Percentiles rank a stretch among this genome's conserved stretches.
phyloP scores from a whole-genome alignment of 805 yeast species.

The Starmerella ratchasimensis region DNA sequence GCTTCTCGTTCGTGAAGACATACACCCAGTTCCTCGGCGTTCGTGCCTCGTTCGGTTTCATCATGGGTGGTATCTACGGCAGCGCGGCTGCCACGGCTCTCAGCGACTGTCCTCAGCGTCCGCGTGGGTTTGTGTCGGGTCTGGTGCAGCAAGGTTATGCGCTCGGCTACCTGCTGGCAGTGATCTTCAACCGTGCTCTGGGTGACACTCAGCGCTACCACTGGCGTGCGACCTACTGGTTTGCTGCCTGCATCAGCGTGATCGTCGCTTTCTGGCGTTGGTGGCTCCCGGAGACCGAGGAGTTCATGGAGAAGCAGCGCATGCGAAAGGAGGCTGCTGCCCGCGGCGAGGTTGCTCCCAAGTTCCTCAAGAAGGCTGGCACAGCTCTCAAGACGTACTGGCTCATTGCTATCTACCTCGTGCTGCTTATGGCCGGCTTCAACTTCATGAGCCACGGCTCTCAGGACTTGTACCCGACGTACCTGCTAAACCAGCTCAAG shows the following conservation, averaged over 20 bases:
- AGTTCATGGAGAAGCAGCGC: conserved; percentile 30
- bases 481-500: conserved; percentile 40
- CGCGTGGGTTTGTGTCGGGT: conserved; percentile 53
- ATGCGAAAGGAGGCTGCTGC: conserved; percentile 9
- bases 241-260: conserved; percentile 53
- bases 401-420: conserved; percentile 44
- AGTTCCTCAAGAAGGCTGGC: conserved; percentile 25
- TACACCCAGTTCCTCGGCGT: conserved; percentile 45
- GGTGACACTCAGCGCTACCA: conserved; percentile 35
- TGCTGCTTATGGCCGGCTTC: conserved; percentile 53
- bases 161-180: conserved; percentile 52
- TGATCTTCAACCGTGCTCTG: conserved; percentile 51
- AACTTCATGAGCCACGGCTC: conserved; percentile 64
- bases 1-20: conserved; percentile 51
- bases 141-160: conserved; percentile 73
- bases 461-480: conserved; percentile 59
- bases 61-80: conserved; percentile 63
- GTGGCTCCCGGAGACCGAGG: conserved; percentile 46
- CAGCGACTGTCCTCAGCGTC: conserved; percentile 46
- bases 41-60: conserved; percentile 51
- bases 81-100: conserved; percentile 52
- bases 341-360: conserved; percentile 9
- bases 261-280: conserved; percentile 45
- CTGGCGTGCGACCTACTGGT: conserved; percentile 68
- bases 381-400: conserved; percentile 38